Evolutionary conservation across 2,329 filamentous ascomycete genomes (phyloP), one percentile per base, ranked within the genome.

Genomic region (Phoma sp.): DNA sequence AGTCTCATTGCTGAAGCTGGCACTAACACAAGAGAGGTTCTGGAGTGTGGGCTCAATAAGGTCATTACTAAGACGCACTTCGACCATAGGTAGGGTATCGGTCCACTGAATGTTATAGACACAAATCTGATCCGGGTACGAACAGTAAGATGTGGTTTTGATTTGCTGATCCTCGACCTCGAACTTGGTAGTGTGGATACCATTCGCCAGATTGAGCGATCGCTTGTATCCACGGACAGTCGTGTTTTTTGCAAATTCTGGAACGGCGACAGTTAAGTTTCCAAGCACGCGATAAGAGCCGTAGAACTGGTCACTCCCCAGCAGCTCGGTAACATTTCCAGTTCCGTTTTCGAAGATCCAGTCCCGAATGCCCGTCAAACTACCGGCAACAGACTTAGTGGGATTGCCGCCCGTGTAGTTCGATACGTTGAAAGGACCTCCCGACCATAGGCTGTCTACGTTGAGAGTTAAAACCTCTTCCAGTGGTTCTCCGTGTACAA

Each of bases 321-420:
- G 70, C 5, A 82, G 59, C 10, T 67, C 52, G 0, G 51, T 52
- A 58, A 64, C 69, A 70, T 77, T 77, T n/a, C 80, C 80, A 0
- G 76, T 81, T 5, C 79, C 79, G 45, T 82, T 80, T 14, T 76
- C 62, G 39, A 81, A 83, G 13, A 83, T 82, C 57, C 64, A 73
- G 3, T 78, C 68, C n/a, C 79, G 70, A 4, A 82, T 80, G 0
- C 71, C 75, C 1, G 74, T 69, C 0, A 83, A 56, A 4, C 22
- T 36, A 5, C 69, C 57, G 1, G 71, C 71, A 3, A 72, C 69
- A 0, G 74, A 61, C 2, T 62, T 59, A 1, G 56, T 56, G 13
- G 80, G 80, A 38, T 83, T 82, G 0, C 80, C 80, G 13, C 81
- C 80, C 0, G 67, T 75, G 59, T 83, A 82, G 49, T 70, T 73